Conservation (phyloP, 192 early-diverging fungal genomes). For the Dissophora ornata region DNA sequence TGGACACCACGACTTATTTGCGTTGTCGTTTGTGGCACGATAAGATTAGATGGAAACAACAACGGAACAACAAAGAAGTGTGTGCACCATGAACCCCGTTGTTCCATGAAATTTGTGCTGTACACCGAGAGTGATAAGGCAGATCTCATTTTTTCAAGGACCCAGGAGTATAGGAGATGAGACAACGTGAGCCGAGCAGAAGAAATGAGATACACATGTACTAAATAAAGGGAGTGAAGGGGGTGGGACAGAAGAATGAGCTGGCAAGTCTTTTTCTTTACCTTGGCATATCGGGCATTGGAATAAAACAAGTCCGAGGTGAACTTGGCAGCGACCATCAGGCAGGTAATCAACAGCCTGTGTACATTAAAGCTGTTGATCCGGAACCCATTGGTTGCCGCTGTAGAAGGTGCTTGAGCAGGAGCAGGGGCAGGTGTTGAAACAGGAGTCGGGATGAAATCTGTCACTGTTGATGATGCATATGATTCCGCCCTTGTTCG, state of each 20-base stretch:
- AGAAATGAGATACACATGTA: not conserved
- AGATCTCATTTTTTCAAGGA: too few species aligned
- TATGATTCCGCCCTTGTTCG: not conserved
- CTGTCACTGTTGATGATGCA: not conserved
- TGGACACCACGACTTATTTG: not conserved
- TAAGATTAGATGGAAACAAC: conserved; percentile 18
- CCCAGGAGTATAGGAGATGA: too few species aligned
- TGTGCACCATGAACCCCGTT: too few species aligned
- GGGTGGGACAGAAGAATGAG: not conserved
- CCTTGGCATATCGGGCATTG: conserved; percentile 80
- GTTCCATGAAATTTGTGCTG: too few species aligned
- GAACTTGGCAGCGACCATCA: conserved; percentile 81
- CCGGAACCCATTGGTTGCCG: conserved; percentile 49
- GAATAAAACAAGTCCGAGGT: conserved; percentile 79
- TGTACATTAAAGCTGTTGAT: conserved; percentile 77
- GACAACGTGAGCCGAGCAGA: too few species aligned
- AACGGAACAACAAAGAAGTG: not conserved
- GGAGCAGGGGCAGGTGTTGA: not conserved
- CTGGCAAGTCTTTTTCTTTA: conserved; percentile 20
- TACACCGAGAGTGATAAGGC: too few species aligned
- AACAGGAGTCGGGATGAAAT: not conserved
- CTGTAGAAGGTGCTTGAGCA: not conserved
- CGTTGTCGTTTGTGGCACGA: not conserved
- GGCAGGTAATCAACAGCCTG: conserved; percentile 72
- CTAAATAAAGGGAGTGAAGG: not conserved